Percentiles rank a stretch among this genome's conserved stretches.
Evolutionary conservation across 2,329 filamentous ascomycete genomes (phyloP).

Genomic region (Fusarium pseudonygamai): DNA sequence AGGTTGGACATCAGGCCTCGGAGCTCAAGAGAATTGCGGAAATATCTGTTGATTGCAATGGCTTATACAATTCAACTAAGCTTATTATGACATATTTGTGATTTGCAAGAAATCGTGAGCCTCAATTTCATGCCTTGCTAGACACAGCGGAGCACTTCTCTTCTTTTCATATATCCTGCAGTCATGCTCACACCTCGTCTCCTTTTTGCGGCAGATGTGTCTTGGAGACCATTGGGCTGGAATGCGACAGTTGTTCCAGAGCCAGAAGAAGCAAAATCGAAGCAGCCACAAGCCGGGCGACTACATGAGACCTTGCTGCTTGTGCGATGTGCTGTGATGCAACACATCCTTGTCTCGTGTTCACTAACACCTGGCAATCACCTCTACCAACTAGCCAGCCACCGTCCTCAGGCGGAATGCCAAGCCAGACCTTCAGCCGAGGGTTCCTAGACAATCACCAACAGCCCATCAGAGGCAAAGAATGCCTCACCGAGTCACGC

Average conservation of each 20-base stretch:
- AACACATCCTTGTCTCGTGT: constrained; percentile 31
- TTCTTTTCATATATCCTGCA: neutral
- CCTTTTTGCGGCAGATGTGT: constrained; percentile 12
- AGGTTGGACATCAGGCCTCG: neutral
- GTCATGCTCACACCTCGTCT: constrained; percentile 18
- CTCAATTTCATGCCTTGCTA: neutral
- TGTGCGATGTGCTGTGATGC: constrained; percentile 31
- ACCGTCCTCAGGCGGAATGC: constrained; percentile 16
- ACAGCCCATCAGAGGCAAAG: neutral
- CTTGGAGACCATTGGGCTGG: constrained; percentile 2
- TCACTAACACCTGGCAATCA: constrained; percentile 13
- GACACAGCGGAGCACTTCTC: neutral
- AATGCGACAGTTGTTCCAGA: constrained; percentile 2
- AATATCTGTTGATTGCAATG: neutral
- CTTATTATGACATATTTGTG: neutral
- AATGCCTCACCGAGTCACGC: neutral
- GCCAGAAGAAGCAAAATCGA: constrained; percentile 26
- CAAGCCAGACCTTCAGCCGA: constrained; percentile 19
- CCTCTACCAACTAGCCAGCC: neutral
- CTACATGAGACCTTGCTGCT: constrained; percentile 1
- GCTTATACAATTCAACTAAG: neutral
- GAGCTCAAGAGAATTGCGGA: neutral
- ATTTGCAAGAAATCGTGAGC: neutral
- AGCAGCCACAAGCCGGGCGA: constrained; percentile 19
- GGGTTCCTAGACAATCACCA: constrained; percentile 6